Base-by-base conservation (phyloP, 805 yeast genomes). In the Lipomyces sp. region DNA sequence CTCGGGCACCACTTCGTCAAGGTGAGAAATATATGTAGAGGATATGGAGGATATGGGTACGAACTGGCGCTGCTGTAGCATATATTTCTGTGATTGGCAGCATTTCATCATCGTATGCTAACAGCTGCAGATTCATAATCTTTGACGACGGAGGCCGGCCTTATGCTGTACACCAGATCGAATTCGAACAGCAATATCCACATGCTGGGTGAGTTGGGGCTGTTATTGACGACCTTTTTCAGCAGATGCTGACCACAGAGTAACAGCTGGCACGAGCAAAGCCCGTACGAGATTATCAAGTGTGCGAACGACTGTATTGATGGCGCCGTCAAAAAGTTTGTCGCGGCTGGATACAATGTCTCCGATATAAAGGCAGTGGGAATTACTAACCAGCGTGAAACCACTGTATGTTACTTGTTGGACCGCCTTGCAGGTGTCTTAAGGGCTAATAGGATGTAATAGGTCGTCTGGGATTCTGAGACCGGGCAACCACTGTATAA, bases 331-430 rank as follows among this genome's bases (percentile, higher is more conserved):
- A 63, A 64, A 53, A 73, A 77, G 64, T 75, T 80, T 32, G 65
- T 71, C 30, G 69, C 60, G 7, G 74, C 74, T 69, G 76, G 75
- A 51, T 74, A 77, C 63, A 66, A 69, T 35, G 67, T 73, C n/a
- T 69, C 71, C 76, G 83, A 82, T 71, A 87, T 93, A 65, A 85
- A 82, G 65, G 87, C 90, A 57, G 83, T 93, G 72, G 98, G 98
- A 33, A 86, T 93, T 72, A 95, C 98, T 61, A 94, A 92, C 79
- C 96, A 94, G 95, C 86, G 98, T 76, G 98, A 93, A 80, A 93
- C 98, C 54, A 89, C 97, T 35, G 83, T 66, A 56, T 7, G 62
- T 42, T 39, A 24, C 61, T 89, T 62, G 30, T 32, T 2, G 24
- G 24, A 24, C 7, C 18, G 30, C 24, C 54, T 29, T 51, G 29